Evolutionary conservation across 257 asterid genomes (phyloP), one percentile per base, ranked within the genome.

Genomic region (Perilla frutescens): DNA sequence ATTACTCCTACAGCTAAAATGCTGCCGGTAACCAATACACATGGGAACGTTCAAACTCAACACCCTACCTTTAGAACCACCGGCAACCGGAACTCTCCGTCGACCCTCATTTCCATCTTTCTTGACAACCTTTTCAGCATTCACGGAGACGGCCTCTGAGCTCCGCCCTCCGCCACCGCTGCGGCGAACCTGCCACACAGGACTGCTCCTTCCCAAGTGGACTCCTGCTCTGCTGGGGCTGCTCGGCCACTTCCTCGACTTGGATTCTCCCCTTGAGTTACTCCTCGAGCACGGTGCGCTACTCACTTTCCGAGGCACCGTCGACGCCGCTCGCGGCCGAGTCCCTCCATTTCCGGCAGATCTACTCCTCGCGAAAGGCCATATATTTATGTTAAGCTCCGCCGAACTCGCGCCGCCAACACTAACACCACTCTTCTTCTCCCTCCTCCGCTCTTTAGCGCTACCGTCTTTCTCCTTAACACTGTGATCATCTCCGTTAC

Each of bases 281-380:
- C 99, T 91, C 81, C 99, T 59, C 10, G 98, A 91, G 76, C 99
- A 94, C 48, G 99, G 98, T 29, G 98, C 97, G 71, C 98, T 91
- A 61, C 98, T 91, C 74, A 85, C 97, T 73, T 90, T 94, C 83
- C 99, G 84, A 4, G 45, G 83, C 47, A 20, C 26, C 26, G 1
- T 20, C 60, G 78, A 77, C 77, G 87, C 67, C 57, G 88, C 53
- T 20, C 95, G 79, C 7, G 92, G 96, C 83, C 96, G 86, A 7
- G 70, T 45, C 5, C 91, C 97, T 54, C 88, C 84, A 43, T 86
- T 94, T 1, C 99, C 99, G 76, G 99, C 95, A 58, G 99, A 94
- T 86, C 96, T 94, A 64, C 97, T 91, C 87, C 99, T 79, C 0
- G 89, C 80, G 66, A 94, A 94, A 0, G 99, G 99, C 99, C 99